A percentile compares a stretch with the other conserved stretches of the same genome.
Conservation (phyloP, 306 rosid species). For the Quercus dentata region DNA sequence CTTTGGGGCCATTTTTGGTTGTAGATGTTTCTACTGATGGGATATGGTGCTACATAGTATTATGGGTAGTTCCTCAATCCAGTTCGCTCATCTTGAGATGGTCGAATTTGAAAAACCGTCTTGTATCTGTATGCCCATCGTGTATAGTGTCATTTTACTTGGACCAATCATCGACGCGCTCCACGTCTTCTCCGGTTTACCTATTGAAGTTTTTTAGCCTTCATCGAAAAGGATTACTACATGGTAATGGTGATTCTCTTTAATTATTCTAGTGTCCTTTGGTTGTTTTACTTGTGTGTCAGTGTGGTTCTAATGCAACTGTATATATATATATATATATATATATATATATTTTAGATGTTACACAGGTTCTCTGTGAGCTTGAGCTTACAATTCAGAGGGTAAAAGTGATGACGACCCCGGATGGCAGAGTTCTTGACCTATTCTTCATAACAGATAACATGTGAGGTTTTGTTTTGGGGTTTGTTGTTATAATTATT, state of each 20-base stretch:
- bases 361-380: slow-evolving; percentile 54
- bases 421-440: slow-evolving; percentile 75
- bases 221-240: slow-evolving; percentile 62
- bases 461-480: slow-evolving; percentile 39
- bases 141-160: slow-evolving; percentile 40
- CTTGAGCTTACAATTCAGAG: slow-evolving; percentile 71
- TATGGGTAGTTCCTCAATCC: slow-evolving; percentile 60
- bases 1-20: neutral
- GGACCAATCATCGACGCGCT: slow-evolving; percentile 27
- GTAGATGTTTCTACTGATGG: slow-evolving; percentile 75
- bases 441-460: slow-evolving; percentile 78
- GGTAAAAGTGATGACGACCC: slow-evolving; percentile 79
- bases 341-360: slow-evolving; percentile 32
- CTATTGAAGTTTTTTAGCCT: slow-evolving; percentile 58
- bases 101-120: slow-evolving; percentile 55
- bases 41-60: slow-evolving; percentile 73
- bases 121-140: slow-evolving; percentile 55
- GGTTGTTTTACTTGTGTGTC: neutral
- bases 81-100: slow-evolving; percentile 33
- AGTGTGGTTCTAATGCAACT: slow-evolving; percentile 14
- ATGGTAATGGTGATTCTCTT: slow-evolving; percentile 35
- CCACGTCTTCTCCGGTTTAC: slow-evolving; percentile 46
- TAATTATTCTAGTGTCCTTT: neutral
- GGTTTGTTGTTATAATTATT: neutral
- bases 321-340: neutral